Base-by-base conservation (phyloP, 2,329 filamentous ascomycete genomes). In the Tolypocladium pustulatum region DNA sequence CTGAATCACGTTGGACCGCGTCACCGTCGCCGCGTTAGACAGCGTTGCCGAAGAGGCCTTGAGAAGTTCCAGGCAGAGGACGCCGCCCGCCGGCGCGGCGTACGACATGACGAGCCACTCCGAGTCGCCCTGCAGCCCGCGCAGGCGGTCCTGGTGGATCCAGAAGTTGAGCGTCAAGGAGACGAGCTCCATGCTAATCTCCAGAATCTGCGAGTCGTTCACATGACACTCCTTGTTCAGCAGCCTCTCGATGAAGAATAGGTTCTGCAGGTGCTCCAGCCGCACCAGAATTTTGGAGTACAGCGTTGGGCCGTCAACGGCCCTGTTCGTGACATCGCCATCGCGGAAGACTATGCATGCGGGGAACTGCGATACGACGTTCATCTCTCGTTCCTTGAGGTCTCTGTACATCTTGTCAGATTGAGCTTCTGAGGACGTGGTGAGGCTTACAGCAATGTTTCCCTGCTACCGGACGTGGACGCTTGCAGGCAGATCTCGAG, bases 161-260 rank as follows among this genome's bases (percentile, higher is more conserved):
- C 77, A 80, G 59, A 78, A 72, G 3, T 74, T 64, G 30, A 80
- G 65, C 0, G 75, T 76, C 17, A 76, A 64, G 8, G 73, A 71
- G 2, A 81, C 73, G 66, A 81, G 73, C 57, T 80, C 76, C 38
- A 73, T 75, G 54, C 76, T 78, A 41, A 76, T 70, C 1, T 72
- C 66, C 30, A 80, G 65, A 8, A 79, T 68, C 43, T 78, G 72
- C 0, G 71, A 71, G 17, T 71, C 67, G n/a, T 70, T 68, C 13
- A 25, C 22, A 5, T 68, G 62, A 5, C 71, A 68, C 6, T 66
- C 66, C 59, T 78, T 80, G 57, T 78, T 73, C 27, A 85, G 71
- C 0, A 84, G 76, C 25, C 83, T 73, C 62, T 85, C 78, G 36
- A 85, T 71, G 32, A 85, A 76, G 61, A 86, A 84, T 8, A 80